Evolutionary conservation across 768 basidiomycete species (phyloP), one percentile per base, ranked within the genome.

Genomic region (Pleurotus platypus): DNA sequence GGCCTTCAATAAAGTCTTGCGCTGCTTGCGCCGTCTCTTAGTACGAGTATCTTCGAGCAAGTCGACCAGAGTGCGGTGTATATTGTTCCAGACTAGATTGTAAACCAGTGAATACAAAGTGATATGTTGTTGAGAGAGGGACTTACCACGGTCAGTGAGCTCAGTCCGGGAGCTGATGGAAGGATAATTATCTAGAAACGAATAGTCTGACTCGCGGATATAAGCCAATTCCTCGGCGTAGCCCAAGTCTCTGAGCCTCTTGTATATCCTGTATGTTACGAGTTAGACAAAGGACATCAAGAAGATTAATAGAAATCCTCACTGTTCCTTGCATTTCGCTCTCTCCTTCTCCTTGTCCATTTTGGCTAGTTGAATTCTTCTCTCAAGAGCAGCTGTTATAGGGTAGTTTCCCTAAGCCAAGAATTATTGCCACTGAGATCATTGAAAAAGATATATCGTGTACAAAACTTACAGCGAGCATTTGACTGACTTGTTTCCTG

Each of bases 101-200:
- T 20, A 26, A 5, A 49, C 35, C 55, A 20, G 13, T 27, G 18
- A 1, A 43, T 11, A 12, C 13, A 18, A 18, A 18, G 18, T 18
- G 18, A 18, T 18, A 18, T 18, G 18, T 18, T 18, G 18, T 18
- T 18, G 18, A 18, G 18, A 18, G 18, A 18, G 18, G 18, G 12
- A 49, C 61, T 39, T 60, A 64, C 66, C 57, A 43, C 58, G 60
- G 50, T 62, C 66, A 7, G 64, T 64, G 16, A 64, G 58, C 16
- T 58, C 42, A 18, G 47, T 56, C 2, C 49, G 43, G n/a, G 61
- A 63, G 40, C 58, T 56, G 39, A 66, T 48, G 26, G 57, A 42
- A 4, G 49, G 26, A 56, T 66, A 59, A 42, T 60, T 58, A n/a
- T 58, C 59, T 11, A 67, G 37, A 40, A 54, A 58, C 4, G 47